These are phyloP conservation scores for Talaromyces piceae DNA, from an alignment of 2,329 filamentous ascomycete genomes.

Conservation along the genomic window DNA sequence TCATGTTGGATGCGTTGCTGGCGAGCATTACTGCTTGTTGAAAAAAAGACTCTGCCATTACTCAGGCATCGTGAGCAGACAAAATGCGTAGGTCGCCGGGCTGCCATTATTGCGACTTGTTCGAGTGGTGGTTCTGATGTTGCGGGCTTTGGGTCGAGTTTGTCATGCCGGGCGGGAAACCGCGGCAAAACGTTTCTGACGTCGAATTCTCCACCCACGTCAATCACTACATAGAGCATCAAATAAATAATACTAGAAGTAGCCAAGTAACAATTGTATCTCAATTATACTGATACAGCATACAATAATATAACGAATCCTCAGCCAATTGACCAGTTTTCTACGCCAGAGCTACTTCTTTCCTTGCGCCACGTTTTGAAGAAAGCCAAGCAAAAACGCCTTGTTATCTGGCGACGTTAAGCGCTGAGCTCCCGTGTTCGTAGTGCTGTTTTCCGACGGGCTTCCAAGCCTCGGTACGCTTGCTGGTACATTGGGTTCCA, in stretches of 20 bases:
- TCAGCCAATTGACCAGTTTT: not conserved
- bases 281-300: not conserved
- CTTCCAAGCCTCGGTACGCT: slow-evolving; percentile 4
- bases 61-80: slow-evolving; percentile 25
- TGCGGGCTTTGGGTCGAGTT: not conserved
- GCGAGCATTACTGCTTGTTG: slow-evolving; percentile 17
- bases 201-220: not conserved
- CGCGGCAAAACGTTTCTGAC: not conserved
- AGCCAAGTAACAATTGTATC: no score
- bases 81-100: slow-evolving; percentile 17
- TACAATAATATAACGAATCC: not conserved
- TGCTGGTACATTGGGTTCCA: slow-evolving; percentile 3
- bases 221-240: not conserved
- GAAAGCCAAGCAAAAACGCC: slow-evolving; percentile 67
- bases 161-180: not conserved
- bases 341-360: slow-evolving; percentile 13
- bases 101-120: slow-evolving; percentile 20
- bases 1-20: slow-evolving; percentile 13
- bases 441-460: slow-evolving; percentile 4
- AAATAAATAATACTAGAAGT: no score
- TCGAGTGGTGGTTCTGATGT: not conserved
- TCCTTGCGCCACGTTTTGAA: slow-evolving; percentile 51
- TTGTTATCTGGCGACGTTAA: slow-evolving; percentile 60
- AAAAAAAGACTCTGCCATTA: slow-evolving; percentile 20
- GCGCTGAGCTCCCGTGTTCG: slow-evolving; percentile 12